Evolutionary conservation across 306 rosid species (phyloP).

Genomic region (Geum urbanum): DNA sequence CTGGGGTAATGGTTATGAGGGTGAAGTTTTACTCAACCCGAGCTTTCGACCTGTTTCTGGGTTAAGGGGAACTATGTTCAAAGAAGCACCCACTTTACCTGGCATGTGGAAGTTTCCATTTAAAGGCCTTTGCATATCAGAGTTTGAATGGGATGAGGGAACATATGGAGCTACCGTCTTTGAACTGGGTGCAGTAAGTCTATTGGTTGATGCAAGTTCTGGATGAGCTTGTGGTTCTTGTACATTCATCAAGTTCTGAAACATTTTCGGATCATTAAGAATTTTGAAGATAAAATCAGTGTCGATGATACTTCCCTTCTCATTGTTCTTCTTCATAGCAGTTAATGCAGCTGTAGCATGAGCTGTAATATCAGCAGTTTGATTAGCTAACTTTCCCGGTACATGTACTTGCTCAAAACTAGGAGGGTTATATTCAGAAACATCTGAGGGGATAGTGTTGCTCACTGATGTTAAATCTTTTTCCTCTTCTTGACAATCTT

Average conservation of each 20-base stretch:
- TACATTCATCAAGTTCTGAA: constrained; percentile 39
- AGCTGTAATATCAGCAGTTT: constrained; percentile 34
- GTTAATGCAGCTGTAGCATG: constrained; percentile 47
- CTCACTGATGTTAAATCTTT: constrained; percentile 5
- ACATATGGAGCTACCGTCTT: constrained; percentile 17
- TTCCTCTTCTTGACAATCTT: constrained; percentile 25
- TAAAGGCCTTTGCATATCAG: constrained; percentile 19
- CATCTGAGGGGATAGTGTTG: constrained; percentile 9
- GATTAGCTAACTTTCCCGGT: constrained; percentile 23
- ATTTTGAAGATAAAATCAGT: constrained; percentile 52
- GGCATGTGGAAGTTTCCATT: constrained; percentile 16
- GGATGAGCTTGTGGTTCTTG: constrained; percentile 18
- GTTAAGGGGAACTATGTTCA: constrained; percentile 26
- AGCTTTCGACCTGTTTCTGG: constrained; percentile 17
- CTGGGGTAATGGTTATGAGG: constrained; percentile 9
- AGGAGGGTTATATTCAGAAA: constrained; percentile 19
- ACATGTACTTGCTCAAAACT: constrained; percentile 16
- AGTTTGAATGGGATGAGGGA: constrained; percentile 20
- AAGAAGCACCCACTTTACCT: constrained; percentile 19
- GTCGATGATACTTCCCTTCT: constrained; percentile 53
- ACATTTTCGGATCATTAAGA: constrained; percentile 55
- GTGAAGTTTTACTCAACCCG: constrained; percentile 25
- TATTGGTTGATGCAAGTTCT: constrained; percentile 17
- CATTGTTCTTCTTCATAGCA: constrained; percentile 36
- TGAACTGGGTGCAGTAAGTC: background rate